Evolutionary conservation across 148 eudicot species (phyloP).

Genomic region (Rhododendron griersonianum): DNA sequence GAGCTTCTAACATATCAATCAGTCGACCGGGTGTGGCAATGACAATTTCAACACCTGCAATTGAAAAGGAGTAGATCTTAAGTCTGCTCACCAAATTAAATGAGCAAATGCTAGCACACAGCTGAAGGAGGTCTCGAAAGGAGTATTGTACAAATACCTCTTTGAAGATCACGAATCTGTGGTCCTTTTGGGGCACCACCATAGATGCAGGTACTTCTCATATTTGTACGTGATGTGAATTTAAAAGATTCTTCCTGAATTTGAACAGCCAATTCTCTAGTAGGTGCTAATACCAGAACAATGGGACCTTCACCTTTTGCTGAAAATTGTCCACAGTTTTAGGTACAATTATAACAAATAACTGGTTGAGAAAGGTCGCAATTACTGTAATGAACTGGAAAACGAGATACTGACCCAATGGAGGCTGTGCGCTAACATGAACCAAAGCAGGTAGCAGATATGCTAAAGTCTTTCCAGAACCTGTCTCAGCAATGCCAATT

Average conservation of each 20-base stretch:
- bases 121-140: background rate
- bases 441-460: conserved; percentile 89
- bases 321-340: conserved; percentile 19
- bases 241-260: conserved; percentile 88
- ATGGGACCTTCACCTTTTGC: conserved; percentile 92
- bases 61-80: background rate
- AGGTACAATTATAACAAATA: background rate
- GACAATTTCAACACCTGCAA: conserved; percentile 89
- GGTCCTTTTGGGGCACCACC: conserved; percentile 99
- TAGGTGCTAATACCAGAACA: conserved; percentile 84
- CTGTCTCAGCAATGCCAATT: conserved; percentile 98
- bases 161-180: conserved; percentile 90
- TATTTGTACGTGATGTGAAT: conserved; percentile 59
- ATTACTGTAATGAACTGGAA: background rate
- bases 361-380: conserved; percentile 4
- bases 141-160: conserved; percentile 38
- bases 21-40: conserved; percentile 96
- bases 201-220: conserved; percentile 83
- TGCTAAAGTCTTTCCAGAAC: conserved; percentile 95
- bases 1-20: conserved; percentile 95
- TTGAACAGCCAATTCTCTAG: conserved; percentile 98
- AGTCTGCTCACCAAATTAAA: background rate
- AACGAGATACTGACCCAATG: conserved; percentile 52
- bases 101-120: background rate
- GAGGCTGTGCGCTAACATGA: conserved; percentile 90